A percentile compares a stretch with the other conserved stretches of the same genome.
Evolutionary conservation across 192 early-diverging fungal species (phyloP).

Genomic region (Piromyces finnis): DNA sequence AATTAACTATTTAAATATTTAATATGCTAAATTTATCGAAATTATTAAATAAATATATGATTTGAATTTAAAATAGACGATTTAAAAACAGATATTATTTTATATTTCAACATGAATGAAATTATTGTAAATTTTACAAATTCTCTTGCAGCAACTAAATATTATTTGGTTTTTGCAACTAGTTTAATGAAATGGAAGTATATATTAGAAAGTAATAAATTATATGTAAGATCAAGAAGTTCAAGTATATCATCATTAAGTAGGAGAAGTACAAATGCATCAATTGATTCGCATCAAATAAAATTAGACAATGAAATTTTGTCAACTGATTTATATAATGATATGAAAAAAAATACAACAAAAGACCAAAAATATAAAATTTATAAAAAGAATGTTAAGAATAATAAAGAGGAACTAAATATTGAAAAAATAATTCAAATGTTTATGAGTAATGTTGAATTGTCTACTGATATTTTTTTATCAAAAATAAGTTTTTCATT

Average conservation of each 20-base stretch:
- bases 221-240: background rate
- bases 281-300: background rate
- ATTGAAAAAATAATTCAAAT: background rate
- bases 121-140: background rate
- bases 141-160: background rate
- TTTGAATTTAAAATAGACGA: background rate
- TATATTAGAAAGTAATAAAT: background rate
- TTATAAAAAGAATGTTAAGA: background rate
- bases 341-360: too few species aligned
- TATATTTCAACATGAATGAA: background rate
- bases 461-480: background rate
- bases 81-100: background rate
- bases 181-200: background rate
- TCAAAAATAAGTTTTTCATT: background rate
- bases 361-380: background rate
- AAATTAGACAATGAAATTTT: background rate
- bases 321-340: background rate
- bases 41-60: too few species aligned
- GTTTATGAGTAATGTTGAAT: background rate
- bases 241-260: background rate
- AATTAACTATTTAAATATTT: too few species aligned
- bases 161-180: background rate
- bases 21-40: too few species aligned
- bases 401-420: background rate
- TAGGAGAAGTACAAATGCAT: background rate